Base-by-base conservation (phyloP, 192 early-diverging fungal species). In the Umbelopsis vinacea region DNA sequence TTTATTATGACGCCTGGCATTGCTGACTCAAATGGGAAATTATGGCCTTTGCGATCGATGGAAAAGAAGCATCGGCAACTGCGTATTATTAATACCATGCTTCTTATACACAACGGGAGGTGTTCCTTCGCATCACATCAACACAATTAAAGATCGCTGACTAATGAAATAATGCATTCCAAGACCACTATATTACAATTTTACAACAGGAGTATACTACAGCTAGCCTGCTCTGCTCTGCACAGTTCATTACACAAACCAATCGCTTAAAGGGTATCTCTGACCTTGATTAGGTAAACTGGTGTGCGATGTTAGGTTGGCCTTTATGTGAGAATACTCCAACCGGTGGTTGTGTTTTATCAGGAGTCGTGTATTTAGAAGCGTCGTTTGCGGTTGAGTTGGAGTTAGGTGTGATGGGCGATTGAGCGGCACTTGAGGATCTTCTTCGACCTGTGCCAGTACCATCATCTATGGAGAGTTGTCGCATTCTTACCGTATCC, bases 131-230 rank as follows among this genome's bases (percentile, higher is more conserved):
- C 29, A 29, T 29, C 29, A 29, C 29, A n/a, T n/a, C n/a, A 29
- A 29, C 29, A 29, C 29, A 29, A 29, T 2, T 2, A 29, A 3
- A 29, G 29, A 1, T 29, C 29, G 29, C 29, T 12, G 40, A 43
- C 11, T 43, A 11, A 43, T 4, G 11, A 1, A 6, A 4, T 43
- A 0, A 43, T 11, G 6, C 85, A 76, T 5, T 89, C 86, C 8
- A 50, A 50, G 17, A n/a, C 19, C 48, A 50, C 4, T 50, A 50
- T 50, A 50, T 50, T 50, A 50, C 48, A 50, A 50, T 50, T 50
- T 50, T 50, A 50, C 48, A 50, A 50, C 40, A 43, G 40, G 40
- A 50, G 15, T 50, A 50, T 50, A 50, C 48, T 50, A 50, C 48
- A 50, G 15, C 48, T 50, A 50, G 48, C 48, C 48, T 21, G 15